Base-by-base conservation (phyloP, 225 moss, liverwort and hornwort species). In the Bryoerythrophyllum caledonicum region DNA sequence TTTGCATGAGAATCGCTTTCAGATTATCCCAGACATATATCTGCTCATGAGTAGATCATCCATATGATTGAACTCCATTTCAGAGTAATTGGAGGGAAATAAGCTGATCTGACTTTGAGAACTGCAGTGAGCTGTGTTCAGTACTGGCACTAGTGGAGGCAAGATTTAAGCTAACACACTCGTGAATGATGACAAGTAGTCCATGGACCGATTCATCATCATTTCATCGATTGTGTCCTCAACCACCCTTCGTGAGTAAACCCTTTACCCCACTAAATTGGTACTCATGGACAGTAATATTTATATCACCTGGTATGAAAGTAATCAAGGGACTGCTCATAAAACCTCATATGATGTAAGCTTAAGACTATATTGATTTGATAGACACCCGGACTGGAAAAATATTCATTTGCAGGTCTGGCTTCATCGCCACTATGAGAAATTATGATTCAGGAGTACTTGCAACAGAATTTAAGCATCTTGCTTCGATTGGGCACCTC, bases 401-500 rank as follows among this genome's bases (percentile, higher is more conserved):
- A 10, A 6, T 12, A 41, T 11, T 41, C 41, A 58, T 58, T 27
- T 27, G 25, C 19, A 17, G 40, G 70, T 38, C 56, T 38, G 32
- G 9, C 35, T 30, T 34, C 68, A 69, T 35, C 23, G 34, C 37
- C 24, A 70, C 16, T 25, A 8, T 24, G 5, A 37, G 17, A 37
- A 24, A 55, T 24, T n/a, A 37, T n/a, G n/a, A n/a, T 25, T 10
- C 38, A 56, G n/a, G 13, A 20, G 26, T 51, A 26, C 23, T 53
- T n/a, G 30, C 5, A 41, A 43, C 5, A 8, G 19, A 51, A 4
- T 21, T 68, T 8, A 34, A 49, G 32, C 68, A 54, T 54, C 30
- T 3, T 74, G 46, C 60, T 90, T 86, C 0, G 90, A 75, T 83
- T 88, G 85, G 6, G 73, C 75, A 26, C 88, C 80, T 23, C 88